Evolutionary conservation across 495 filamentous ascomycete genomes (phyloP).

Genomic region (Cercophora scortea): DNA sequence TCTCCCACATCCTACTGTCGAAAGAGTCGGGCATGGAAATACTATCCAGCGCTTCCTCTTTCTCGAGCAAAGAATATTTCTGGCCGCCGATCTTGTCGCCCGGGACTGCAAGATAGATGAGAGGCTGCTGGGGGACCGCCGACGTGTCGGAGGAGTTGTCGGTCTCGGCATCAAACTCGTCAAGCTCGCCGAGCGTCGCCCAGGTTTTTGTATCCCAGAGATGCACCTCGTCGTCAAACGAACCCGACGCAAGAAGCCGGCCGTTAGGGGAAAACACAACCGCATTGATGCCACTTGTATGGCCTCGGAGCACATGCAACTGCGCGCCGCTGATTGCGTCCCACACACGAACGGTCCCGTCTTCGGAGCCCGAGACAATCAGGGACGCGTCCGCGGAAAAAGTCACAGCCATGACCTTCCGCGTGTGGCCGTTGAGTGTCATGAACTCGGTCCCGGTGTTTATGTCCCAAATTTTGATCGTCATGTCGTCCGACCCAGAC

Average conservation of each 20-base stretch:
- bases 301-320: constrained; percentile 6
- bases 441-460: not conserved
- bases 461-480: not conserved
- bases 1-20: too few species aligned
- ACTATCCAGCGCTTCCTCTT: too few species aligned
- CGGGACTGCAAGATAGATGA: too few species aligned
- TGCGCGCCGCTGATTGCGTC: constrained; percentile 12
- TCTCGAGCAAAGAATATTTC: too few species aligned
- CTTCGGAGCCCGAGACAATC: constrained; percentile 20
- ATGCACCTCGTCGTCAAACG: constrained; percentile 19
- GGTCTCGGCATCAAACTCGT: not conserved
- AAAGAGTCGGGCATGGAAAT: too few species aligned
- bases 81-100: too few species aligned
- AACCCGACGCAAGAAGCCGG: constrained; percentile 21
- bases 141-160: too few species aligned
- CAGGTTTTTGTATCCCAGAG: constrained; percentile 23
- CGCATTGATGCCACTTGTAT: not conserved
- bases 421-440: not conserved
- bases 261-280: constrained; percentile 9
- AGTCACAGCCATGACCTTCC: not conserved
- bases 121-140: too few species aligned
- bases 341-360: constrained; percentile 30
- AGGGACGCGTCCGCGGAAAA: constrained; percentile 3
- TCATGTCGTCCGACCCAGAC: constrained; percentile 1
- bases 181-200: not conserved